Conservation (phyloP, 495 filamentous ascomycete genomes). For the Schizothecium vesticola region DNA sequence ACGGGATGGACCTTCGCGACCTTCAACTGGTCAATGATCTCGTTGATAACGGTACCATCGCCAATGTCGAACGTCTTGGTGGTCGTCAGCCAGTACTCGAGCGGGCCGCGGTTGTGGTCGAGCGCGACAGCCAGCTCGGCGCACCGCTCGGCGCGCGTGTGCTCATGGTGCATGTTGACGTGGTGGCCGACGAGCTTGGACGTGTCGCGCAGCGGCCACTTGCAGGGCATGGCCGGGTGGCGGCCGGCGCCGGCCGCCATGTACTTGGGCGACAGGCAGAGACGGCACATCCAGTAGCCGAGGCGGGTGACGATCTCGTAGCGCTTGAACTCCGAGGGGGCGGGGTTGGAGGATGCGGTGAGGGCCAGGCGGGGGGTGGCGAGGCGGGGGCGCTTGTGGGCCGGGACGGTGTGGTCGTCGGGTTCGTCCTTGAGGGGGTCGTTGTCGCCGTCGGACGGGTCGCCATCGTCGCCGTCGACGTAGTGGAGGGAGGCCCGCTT, state of each 20-base stretch:
- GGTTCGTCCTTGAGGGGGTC: not conserved
- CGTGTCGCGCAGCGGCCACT: slow-evolving; percentile 43
- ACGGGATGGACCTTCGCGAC: slow-evolving; percentile 30
- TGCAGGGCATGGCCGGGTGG: slow-evolving; percentile 41
- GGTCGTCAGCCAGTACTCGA: slow-evolving; percentile 42
- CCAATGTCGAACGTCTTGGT: slow-evolving; percentile 33
- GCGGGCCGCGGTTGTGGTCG: slow-evolving; percentile 37
- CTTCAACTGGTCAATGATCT: slow-evolving; percentile 27
- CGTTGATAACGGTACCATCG: slow-evolving; percentile 27
- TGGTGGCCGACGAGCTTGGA: slow-evolving; percentile 44
- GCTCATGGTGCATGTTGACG: slow-evolving; percentile 41
- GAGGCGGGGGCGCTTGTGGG: slow-evolving; percentile 2
- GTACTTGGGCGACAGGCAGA: slow-evolving; percentile 38
- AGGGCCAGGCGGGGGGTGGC: not conserved
- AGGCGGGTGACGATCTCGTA: slow-evolving; percentile 32
- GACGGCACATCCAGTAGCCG: slow-evolving; percentile 42
- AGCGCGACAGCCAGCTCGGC: slow-evolving; percentile 37
- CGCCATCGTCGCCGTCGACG: not conserved
- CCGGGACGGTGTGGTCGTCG: not conserved
- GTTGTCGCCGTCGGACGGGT: not conserved
- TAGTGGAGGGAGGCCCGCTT: not conserved
- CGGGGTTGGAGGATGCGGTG: not conserved
- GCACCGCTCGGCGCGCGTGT: slow-evolving; percentile 32
- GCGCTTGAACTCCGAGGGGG: slow-evolving; percentile 1
- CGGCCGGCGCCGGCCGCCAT: slow-evolving; percentile 33